Conservation (phyloP, 1,284 basidiomycete species). For the Cutaneotrichosporon spelunceum region DNA sequence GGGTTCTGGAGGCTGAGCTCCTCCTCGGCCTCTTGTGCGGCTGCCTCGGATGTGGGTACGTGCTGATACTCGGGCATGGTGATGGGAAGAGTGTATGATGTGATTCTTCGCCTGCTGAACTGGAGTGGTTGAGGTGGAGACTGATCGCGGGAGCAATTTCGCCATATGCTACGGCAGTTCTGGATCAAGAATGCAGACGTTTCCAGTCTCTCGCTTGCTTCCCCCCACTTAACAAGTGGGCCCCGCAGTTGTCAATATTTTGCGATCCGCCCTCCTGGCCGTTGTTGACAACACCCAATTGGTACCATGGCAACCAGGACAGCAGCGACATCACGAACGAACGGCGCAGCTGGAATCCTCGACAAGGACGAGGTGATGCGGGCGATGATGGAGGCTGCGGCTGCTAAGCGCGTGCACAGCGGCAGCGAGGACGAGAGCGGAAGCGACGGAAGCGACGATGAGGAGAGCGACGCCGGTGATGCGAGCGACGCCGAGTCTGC, state of each 20-base stretch:
- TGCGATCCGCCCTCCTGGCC: neutral
- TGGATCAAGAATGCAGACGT: neutral
- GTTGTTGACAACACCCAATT: slow-evolving; percentile 4
- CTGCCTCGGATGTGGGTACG: slow-evolving; percentile 16
- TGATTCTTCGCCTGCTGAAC: neutral
- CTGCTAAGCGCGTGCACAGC: slow-evolving; percentile 18
- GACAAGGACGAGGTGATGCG: slow-evolving; percentile 44
- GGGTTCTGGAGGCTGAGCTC: slow-evolving; percentile 20
- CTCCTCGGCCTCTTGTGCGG: slow-evolving; percentile 9
- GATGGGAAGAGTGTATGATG: neutral
- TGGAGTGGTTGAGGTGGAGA: neutral
- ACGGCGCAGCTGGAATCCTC: slow-evolving; percentile 17
- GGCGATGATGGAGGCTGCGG: slow-evolving; percentile 39
- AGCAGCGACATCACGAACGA: neutral
- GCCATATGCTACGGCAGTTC: neutral
- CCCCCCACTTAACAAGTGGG: neutral
- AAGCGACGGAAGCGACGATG: slow-evolving; percentile 13
- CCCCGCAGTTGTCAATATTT: slow-evolving; percentile 7
- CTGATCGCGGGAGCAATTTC: neutral
- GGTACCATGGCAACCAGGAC: slow-evolving; percentile 1
- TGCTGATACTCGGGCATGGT: slow-evolving; percentile 22
- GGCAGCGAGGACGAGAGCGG: slow-evolving; percentile 24
- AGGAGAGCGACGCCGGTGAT: slow-evolving; percentile 19
- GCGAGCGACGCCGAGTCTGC: neutral
- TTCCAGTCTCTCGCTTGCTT: too few species aligned